Base-by-base conservation (phyloP, 345 rosid species). In the Salix exigua region DNA sequence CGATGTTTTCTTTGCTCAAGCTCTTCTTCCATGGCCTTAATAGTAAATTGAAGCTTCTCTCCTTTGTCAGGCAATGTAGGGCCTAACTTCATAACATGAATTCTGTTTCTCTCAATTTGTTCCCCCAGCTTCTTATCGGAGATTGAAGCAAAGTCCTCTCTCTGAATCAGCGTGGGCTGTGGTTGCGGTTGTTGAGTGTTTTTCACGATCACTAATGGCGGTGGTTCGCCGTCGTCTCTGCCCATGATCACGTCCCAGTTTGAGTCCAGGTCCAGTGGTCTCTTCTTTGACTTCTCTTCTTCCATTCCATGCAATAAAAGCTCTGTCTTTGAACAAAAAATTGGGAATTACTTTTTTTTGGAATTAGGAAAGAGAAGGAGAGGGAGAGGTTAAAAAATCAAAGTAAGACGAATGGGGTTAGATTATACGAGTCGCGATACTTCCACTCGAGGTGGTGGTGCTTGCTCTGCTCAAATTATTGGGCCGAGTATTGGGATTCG, bases 11-110 rank as follows among this genome's bases (percentile, higher is more conserved):
- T 78, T 21, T 86, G 87, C 10, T 80, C 74, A 70, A 75, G 77
- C 93, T 92, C 98, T 1, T 79, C 85, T 76, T 80, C 81, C 7
- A 89, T 86, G 35, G 44, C 58, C 16, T 76, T 67, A 78, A 92
- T 69, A 60, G 1, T 26, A 26, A 51, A 33, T 10, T 78, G 79
- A 58, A 90, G 72, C 87, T 72, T 92, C 75, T 72, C 78, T 1
- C 98, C 98, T 10, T 80, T 79, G 66, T 94, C 98, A 0, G 75
- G 73, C 80, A 92, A 79, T 0, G 0, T 44, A 19, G 28, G 63
- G 21, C 63, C 23, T 58, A 19, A 1, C 26, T 19, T 21, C 63
- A 58, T 4, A 19, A 25, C 4, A 18, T 26, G 55, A 70, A 5
- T 70, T 23, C 16, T 21, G 48, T 44, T 44, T 21, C 25, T 67